Base-by-base conservation (phyloP, 2,329 filamentous ascomycete species). In the Botrytis cinerea region DNA sequence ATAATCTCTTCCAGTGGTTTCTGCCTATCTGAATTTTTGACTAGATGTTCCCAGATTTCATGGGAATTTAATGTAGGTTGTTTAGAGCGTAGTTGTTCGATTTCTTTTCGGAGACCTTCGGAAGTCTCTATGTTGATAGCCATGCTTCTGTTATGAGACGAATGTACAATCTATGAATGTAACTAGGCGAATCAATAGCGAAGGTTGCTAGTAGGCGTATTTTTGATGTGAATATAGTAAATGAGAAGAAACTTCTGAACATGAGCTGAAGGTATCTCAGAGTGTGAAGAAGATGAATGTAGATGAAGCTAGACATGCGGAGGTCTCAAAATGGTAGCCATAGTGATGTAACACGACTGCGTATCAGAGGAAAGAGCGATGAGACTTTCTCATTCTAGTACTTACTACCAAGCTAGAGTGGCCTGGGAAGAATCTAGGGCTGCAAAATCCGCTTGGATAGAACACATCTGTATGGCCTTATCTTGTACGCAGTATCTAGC, bases 341-440 rank as follows among this genome's bases (percentile, higher is more conserved):
- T 32, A 18, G 16, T 48, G 38, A 43, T 38, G 1, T 14, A 1
- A 18, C 28, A 63, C 40, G 25, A 54, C 10, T 43, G 18, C n/a
- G 25, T 16, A 57, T 16, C 38, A n/a, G 28, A 57, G 38, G 66
- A 69, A 69, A 38, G 66, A 8, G n/a, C 48, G 48, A 69, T 69
- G 18, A 22, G 28, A 32, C 7, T n/a, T 48, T 43, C 40, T 43
- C 5, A 22, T 40, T 57, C 28, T 1, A 28, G 18, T 3, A 38
- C 6, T 20, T 12, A 12, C 6, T 4, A 18, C 18, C 22, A 32
- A 54, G 2, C 20, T 40, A 18, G 7, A 51, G 20, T 20, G 46
- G 14, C 35, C 9, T 20, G 46, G 18, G 18, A 25, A 51, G 16
- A 1, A 9, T 10, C 1, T 7, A 18, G 22, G 22, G 25, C 46